Percentiles rank a stretch among this genome's conserved stretches.
Conservation (phyloP, 2,329 filamentous ascomycete genomes). For the Lasiodiplodia gonubiensis region DNA sequence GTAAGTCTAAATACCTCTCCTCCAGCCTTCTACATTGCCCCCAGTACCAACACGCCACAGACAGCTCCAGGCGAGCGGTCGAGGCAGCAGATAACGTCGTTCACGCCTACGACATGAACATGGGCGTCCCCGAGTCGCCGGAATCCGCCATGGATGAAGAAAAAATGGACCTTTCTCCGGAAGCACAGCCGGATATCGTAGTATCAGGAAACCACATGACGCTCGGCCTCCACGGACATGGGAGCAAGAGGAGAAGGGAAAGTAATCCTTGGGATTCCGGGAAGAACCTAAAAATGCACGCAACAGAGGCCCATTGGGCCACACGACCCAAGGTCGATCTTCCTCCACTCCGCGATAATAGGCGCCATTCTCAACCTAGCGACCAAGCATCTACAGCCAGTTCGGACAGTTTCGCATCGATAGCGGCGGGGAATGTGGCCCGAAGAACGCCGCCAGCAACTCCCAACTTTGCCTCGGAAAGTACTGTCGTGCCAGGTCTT, state of each 20-base stretch:
- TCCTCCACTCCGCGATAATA: neutral
- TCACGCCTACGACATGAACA: conserved; percentile 76
- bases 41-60: conserved; percentile 45
- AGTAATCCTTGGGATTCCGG: conserved; percentile 41
- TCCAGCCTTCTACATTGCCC: neutral
- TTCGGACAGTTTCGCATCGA: conserved; percentile 17
- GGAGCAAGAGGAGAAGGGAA: conserved; percentile 51
- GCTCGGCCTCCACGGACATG: conserved; percentile 44
- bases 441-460: conserved; percentile 32
- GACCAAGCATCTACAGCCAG: conserved; percentile 23
- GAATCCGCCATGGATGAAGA: conserved; percentile 49
- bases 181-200: conserved; percentile 52
- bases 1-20: conserved; percentile 44
- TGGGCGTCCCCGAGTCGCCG: conserved; percentile 72
- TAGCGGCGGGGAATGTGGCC: neutral
- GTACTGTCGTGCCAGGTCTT: conserved; percentile 53
- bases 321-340: conserved; percentile 10
- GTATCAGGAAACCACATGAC: conserved; percentile 51
- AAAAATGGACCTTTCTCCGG: conserved; percentile 32
- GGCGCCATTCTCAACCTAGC: neutral
- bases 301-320: conserved; percentile 24
- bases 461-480: conserved; percentile 44
- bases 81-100: conserved; percentile 78
- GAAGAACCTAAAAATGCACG: conserved; percentile 32
- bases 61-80: conserved; percentile 72